Conservation (phyloP, 768 basidiomycete genomes). For the Mycena leptocephala region DNA sequence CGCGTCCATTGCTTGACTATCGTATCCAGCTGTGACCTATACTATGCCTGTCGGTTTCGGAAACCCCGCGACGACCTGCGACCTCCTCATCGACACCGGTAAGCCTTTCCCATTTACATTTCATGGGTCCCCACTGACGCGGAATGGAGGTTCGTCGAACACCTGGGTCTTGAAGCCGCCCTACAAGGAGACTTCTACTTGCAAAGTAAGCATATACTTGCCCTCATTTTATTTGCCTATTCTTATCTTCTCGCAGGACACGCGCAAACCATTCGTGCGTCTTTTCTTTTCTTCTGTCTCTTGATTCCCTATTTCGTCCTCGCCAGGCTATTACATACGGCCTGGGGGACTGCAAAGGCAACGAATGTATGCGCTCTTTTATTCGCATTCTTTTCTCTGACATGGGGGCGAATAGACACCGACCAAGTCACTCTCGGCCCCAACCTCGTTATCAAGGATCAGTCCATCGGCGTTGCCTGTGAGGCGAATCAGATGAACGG, state of each 20-base stretch:
- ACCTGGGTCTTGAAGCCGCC: conserved; percentile 62
- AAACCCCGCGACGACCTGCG: conserved; percentile 5
- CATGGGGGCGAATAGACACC: neutral
- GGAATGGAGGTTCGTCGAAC: conserved; percentile 58
- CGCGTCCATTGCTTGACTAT: neutral
- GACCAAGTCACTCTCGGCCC: conserved; percentile 36
- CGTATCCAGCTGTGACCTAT: conserved; percentile 28
- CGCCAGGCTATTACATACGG: conserved; percentile 63
- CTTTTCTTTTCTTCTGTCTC: neutral
- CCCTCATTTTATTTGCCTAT: neutral
- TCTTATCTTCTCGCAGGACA: conserved; percentile 22
- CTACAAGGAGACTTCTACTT: conserved; percentile 58
- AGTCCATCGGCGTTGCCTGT: conserved; percentile 66
- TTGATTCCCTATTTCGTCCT: neutral
- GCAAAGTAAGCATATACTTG: conserved; percentile 27
- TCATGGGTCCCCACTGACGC: neutral
- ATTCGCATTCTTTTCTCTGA: neutral
- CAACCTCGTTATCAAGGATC: conserved; percentile 56
- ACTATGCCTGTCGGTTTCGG: conserved; percentile 16
- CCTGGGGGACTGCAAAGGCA: conserved; percentile 60
- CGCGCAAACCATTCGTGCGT: conserved; percentile 27
- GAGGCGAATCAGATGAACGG: conserved; percentile 21
- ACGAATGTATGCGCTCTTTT: conserved; percentile 21
- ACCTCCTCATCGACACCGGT: conserved; percentile 42
- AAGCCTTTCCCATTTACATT: neutral